Conservation (phyloP, 2,329 filamentous ascomycete species). For the Dryadomyces quercus-mongolicae region DNA sequence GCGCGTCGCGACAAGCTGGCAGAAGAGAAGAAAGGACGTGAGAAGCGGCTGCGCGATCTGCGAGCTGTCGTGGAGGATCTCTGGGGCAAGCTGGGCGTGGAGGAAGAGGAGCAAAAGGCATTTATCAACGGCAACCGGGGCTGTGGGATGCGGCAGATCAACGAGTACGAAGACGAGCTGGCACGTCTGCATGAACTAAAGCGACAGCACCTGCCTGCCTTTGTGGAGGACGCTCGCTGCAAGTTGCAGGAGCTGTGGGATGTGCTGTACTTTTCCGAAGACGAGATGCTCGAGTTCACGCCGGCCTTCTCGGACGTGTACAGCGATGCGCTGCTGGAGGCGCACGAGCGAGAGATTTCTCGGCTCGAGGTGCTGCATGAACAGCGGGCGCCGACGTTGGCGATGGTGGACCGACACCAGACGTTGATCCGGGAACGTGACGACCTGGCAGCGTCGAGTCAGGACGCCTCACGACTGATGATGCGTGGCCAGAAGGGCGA, state of each 20-base stretch:
- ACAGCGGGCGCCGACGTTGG: slow-evolving; percentile 73
- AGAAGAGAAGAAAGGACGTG: slow-evolving; percentile 79
- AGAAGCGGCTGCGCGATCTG: slow-evolving; percentile 65
- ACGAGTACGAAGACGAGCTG: slow-evolving; percentile 91
- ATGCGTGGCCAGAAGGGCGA: slow-evolving; percentile 85
- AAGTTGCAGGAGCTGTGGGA: slow-evolving; percentile 95
- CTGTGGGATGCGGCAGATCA: slow-evolving; percentile 82
- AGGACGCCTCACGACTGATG: slow-evolving; percentile 90
- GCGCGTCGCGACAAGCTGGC: slow-evolving; percentile 68
- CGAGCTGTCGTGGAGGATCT: slow-evolving; percentile 67
- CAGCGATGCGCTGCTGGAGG: slow-evolving; percentile 86
- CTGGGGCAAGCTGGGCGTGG: slow-evolving; percentile 79
- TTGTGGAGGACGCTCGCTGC: slow-evolving; percentile 86
- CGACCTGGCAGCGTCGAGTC: slow-evolving; percentile 77
- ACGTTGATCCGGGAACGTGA: slow-evolving; percentile 75
- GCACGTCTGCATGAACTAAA: slow-evolving; percentile 81
- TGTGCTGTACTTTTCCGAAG: slow-evolving; percentile 82
- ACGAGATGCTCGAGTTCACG: slow-evolving; percentile 97
- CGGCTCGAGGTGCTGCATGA: slow-evolving; percentile 73
- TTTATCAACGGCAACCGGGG: slow-evolving; percentile 84
- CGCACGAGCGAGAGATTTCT: slow-evolving; percentile 83
- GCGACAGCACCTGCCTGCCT: slow-evolving; percentile 85
- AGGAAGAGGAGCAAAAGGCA: slow-evolving; percentile 68
- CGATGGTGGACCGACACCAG: slow-evolving; percentile 73
- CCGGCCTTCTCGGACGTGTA: slow-evolving; percentile 96